phyloP scores from a whole-genome alignment of 805 yeast species.

The Kregervanrija fluxuum region DNA sequence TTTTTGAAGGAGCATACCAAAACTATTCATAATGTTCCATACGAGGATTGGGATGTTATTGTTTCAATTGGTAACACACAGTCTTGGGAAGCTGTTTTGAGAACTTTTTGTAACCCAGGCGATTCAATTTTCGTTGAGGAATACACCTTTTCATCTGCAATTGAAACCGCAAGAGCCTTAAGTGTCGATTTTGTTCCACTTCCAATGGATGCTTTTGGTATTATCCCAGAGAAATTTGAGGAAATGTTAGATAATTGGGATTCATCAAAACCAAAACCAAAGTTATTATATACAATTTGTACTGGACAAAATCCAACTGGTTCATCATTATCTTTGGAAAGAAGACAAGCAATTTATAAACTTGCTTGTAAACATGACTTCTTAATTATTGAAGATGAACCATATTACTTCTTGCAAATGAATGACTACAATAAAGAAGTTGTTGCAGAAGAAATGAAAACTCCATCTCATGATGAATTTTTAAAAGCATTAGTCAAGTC shows the following conservation, averaged over 20 bases:
- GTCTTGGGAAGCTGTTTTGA: slow-evolving; percentile 80
- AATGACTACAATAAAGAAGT: slow-evolving; percentile 56
- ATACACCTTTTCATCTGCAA: slow-evolving; percentile 67
- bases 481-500: slow-evolving; percentile 64
- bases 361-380: slow-evolving; percentile 82
- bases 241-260: slow-evolving; percentile 56
- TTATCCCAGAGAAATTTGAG: slow-evolving; percentile 51
- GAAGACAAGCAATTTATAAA: slow-evolving; percentile 71
- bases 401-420: slow-evolving; percentile 95
- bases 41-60: slow-evolving; percentile 68
- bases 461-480: slow-evolving; percentile 54
- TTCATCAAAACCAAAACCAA: slow-evolving; percentile 55
- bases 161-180: slow-evolving; percentile 58
- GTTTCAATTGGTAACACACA: slow-evolving; percentile 84
- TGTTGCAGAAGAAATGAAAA: slow-evolving; percentile 19
- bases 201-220: slow-evolving; percentile 57
- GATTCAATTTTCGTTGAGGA: slow-evolving; percentile 72
- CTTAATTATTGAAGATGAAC: slow-evolving; percentile 89
- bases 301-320: slow-evolving; percentile 99
- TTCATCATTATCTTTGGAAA: slow-evolving; percentile 64
- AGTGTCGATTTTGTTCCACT: slow-evolving; percentile 61
- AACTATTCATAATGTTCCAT: slow-evolving; percentile 41
- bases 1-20: slow-evolving; percentile 75
- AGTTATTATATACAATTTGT: slow-evolving; percentile 80
- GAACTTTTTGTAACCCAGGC: slow-evolving; percentile 49